Conservation (phyloP, 371 early-diverging fungal species). For the Caulochytrium protostelioides region DNA sequence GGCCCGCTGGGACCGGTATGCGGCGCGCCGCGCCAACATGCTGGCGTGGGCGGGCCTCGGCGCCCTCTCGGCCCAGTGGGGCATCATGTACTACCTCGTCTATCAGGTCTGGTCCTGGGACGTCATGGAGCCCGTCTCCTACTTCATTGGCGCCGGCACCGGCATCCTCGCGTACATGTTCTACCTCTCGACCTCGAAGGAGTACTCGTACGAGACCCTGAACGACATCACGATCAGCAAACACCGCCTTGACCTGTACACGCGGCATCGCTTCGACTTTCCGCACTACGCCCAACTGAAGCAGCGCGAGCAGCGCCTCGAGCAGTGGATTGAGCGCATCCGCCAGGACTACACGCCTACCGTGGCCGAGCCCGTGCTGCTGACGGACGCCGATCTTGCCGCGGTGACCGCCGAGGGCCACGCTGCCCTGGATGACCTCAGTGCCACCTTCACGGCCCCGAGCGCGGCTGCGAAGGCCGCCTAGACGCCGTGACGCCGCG, state of each 20-base stretch:
- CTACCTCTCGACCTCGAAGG: constrained; percentile 6
- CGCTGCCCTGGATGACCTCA: too few relatives aligned
- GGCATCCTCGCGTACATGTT: constrained; percentile 9
- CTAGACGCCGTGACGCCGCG: too few relatives aligned
- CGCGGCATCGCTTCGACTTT: constrained; percentile 3
- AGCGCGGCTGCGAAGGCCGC: too few relatives aligned
- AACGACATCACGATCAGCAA: constrained; percentile 4
- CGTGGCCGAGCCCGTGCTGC: too few relatives aligned
- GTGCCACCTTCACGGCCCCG: too few relatives aligned
- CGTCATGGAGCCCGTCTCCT: constrained; percentile 10
- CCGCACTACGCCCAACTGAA: neutral
- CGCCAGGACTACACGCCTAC: too few relatives aligned
- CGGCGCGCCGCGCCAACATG: constrained; percentile 1
- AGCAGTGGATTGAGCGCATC: too few relatives aligned
- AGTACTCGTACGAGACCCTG: constrained; percentile 8
- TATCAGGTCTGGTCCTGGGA: neutral
- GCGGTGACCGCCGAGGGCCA: too few relatives aligned
- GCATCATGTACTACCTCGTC: constrained; percentile 3
- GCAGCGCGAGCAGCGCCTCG: neutral
- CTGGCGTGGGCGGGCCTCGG: constrained; percentile 6
- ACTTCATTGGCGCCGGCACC: constrained; percentile 8
- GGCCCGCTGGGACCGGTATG: constrained; percentile 2
- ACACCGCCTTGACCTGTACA: constrained; percentile 4
- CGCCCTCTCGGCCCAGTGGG: constrained; percentile 7
- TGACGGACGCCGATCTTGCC: too few relatives aligned